Percentiles rank a stretch among this genome's conserved stretches.
Conservation (phyloP, 345 rosid genomes). For the Euphorbia tirucalli region DNA sequence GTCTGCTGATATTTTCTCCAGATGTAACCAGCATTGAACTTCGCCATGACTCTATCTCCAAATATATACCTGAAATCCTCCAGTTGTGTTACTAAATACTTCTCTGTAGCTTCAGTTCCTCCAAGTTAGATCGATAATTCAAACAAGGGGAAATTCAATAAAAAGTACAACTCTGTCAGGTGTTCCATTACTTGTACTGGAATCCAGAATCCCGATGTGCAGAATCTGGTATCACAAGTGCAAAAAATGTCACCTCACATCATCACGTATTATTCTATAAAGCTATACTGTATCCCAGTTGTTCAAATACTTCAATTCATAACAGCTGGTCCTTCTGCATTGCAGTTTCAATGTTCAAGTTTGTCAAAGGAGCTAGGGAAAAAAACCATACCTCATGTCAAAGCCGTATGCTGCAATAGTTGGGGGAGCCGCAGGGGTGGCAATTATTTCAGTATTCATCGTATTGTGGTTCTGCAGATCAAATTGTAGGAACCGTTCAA, state of each 20-base stretch:
- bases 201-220: conserved; percentile 4
- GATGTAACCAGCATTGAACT: conserved; percentile 23
- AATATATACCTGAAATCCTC: conserved; percentile 25
- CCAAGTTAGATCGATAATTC: background rate
- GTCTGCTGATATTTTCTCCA: conserved; percentile 28
- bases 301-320: conserved; percentile 6
- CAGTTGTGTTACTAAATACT: conserved; percentile 19
- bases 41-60: conserved; percentile 25
- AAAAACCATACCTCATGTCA: conserved; percentile 32
- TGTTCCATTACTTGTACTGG: conserved; percentile 18
- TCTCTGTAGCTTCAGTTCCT: conserved; percentile 19
- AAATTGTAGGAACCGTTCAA: conserved; percentile 24
- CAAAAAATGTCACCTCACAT: too few species aligned
- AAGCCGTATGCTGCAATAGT: conserved; percentile 33
- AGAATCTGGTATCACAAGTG: conserved; percentile 21
- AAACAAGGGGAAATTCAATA: conserved; percentile 22
- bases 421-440: conserved; percentile 46
- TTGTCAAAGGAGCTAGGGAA: conserved; percentile 16
- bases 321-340: conserved; percentile 13
- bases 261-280: background rate
- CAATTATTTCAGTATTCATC: conserved; percentile 26
- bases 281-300: conserved; percentile 2
- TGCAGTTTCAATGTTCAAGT: conserved; percentile 40
- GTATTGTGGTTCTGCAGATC: conserved; percentile 46
- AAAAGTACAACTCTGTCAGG: conserved; percentile 20